phyloP scores from a whole-genome alignment of 2,329 filamentous ascomycete genomes.

The Eutypa lata region DNA sequence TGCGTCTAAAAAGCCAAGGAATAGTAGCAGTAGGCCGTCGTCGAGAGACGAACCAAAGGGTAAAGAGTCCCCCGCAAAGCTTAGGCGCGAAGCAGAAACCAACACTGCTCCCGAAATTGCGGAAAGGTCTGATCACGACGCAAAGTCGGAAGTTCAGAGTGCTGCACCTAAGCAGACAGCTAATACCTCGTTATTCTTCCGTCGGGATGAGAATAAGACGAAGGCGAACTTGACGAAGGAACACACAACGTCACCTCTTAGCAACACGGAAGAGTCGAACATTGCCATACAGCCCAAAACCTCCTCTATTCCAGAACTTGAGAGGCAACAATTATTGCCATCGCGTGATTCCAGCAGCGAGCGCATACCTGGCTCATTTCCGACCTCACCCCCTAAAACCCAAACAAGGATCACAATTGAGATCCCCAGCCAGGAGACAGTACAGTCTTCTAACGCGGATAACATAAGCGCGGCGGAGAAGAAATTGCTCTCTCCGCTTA shows the following conservation, averaged over 20 bases:
- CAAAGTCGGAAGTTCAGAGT: not conserved
- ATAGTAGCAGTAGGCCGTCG: not conserved
- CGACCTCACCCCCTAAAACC: not conserved
- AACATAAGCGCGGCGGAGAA: not conserved
- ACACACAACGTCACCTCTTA: not conserved
- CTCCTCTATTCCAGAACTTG: not conserved
- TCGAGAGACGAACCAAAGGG: not conserved
- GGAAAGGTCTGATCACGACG: not conserved
- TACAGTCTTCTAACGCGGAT: not conserved
- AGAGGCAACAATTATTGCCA: not conserved
- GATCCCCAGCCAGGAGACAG: not conserved
- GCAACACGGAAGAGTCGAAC: not conserved
- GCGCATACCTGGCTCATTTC: not conserved
- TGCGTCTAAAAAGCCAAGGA: conserved; percentile 10
- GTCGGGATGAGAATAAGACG: not conserved
- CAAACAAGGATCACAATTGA: not conserved
- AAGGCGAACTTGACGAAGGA: not conserved
- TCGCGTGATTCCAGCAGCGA: not conserved
- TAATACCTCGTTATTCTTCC: not conserved
- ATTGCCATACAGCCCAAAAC: not conserved
- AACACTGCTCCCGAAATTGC: not conserved
- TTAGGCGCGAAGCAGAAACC: not conserved
- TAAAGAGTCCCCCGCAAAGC: not conserved
- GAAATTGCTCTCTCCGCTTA: not conserved
- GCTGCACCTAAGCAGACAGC: not conserved